Evolutionary conservation across 768 basidiomycete genomes (phyloP).

Genomic region (Chiua virens): DNA sequence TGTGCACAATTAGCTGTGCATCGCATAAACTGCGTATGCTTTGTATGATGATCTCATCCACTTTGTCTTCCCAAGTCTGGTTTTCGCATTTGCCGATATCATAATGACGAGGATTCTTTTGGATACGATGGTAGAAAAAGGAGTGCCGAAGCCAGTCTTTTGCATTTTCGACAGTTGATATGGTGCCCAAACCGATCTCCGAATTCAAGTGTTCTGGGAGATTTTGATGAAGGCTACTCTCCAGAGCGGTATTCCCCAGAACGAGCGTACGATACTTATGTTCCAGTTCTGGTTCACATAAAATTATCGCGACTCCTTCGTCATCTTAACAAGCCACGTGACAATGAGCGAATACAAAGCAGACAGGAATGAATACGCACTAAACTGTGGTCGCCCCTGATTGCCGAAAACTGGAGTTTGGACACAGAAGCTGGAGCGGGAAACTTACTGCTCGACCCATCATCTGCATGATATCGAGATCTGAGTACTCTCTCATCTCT

Average conservation of each 20-base stretch:
- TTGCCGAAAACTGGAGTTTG: background rate
- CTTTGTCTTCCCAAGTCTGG: too few species aligned
- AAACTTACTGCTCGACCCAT: conserved; percentile 80
- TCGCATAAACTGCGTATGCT: conserved; percentile 61
- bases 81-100: too few species aligned
- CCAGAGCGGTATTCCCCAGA: conserved; percentile 74
- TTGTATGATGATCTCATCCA: conserved; percentile 65
- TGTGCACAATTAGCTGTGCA: conserved; percentile 55
- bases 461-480: too few species aligned
- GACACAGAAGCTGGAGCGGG: background rate
- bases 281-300: conserved; percentile 75
- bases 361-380: too few species aligned
- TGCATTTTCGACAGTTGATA: conserved; percentile 65
- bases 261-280: conserved; percentile 67
- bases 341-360: background rate
- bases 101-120: too few species aligned
- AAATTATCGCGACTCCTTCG: conserved; percentile 79
- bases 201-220: conserved; percentile 92
- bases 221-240: conserved; percentile 81
- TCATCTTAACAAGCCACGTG: conserved; percentile 52
- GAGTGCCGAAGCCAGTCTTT: conserved; percentile 82
- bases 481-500: conserved; percentile 77
- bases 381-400: too few species aligned
- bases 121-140: conserved; percentile 84
- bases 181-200: conserved; percentile 86